Evolutionary conservation across 1,139 yeast genomes (phyloP).

Genomic region (Sugiyamaella japonica): DNA sequence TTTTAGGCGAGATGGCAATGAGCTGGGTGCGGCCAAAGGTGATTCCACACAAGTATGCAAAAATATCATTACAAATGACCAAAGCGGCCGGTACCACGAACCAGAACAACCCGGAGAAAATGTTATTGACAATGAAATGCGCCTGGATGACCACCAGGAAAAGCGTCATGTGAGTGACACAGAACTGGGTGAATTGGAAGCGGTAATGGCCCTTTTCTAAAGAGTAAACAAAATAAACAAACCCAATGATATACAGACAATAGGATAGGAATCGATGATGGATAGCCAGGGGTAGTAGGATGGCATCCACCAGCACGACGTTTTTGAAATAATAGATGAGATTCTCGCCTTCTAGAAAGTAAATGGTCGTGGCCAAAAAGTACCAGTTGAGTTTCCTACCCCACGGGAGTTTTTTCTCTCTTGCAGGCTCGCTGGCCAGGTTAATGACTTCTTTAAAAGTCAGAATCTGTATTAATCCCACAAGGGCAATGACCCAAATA

Average conservation of each 20-base stretch:
- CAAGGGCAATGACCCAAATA: slow-evolving; percentile 69
- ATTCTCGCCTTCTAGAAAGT: slow-evolving; percentile 85
- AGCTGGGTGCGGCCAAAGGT: slow-evolving; percentile 93
- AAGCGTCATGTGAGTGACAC: slow-evolving; percentile 92
- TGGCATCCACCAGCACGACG: slow-evolving; percentile 45
- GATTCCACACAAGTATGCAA: slow-evolving; percentile 96
- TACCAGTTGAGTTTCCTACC: slow-evolving; percentile 90
- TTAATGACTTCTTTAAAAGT: slow-evolving; percentile 90
- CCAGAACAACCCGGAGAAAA: slow-evolving; percentile 92
- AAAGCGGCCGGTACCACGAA: slow-evolving; percentile 86
- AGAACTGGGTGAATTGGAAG: slow-evolving; percentile 91
- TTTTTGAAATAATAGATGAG: slow-evolving; percentile 63
- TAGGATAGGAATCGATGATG: slow-evolving; percentile 87
- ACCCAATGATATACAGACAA: slow-evolving; percentile 81
- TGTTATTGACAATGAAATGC: slow-evolving; percentile 86
- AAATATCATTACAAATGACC: slow-evolving; percentile 92
- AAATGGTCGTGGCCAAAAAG: slow-evolving; percentile 67
- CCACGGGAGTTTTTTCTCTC: slow-evolving; percentile 78
- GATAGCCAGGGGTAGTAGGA: slow-evolving; percentile 48
- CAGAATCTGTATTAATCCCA: slow-evolving; percentile 71
- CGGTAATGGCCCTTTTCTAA: slow-evolving; percentile 84
- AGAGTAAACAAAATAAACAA: slow-evolving; percentile 85
- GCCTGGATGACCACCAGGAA: slow-evolving; percentile 91
- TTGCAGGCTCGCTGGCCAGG: slow-evolving; percentile 77
- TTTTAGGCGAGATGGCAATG: slow-evolving; percentile 92